These are phyloP conservation scores for Tulasnella sp. DNA, from an alignment of 768 basidiomycete species.

Conservation along the genomic window DNA sequence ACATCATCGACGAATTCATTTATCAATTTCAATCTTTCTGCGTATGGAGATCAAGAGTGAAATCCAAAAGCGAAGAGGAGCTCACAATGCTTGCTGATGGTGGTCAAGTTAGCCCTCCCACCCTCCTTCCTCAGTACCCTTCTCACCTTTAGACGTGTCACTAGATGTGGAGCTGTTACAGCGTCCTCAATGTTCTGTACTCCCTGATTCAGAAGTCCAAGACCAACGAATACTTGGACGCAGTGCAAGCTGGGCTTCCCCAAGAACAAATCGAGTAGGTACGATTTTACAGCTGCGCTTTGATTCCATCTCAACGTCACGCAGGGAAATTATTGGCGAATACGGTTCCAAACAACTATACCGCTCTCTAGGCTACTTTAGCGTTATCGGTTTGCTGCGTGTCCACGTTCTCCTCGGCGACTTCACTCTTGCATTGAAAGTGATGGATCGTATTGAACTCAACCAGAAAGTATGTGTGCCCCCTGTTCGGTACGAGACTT, in stretches of 20 bases:
- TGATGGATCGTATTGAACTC: conserved; percentile 88
- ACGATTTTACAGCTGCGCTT: not conserved
- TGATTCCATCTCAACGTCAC: not conserved
- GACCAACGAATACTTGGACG: conserved; percentile 84
- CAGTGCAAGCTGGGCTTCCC: conserved; percentile 66
- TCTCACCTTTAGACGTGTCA: not conserved
- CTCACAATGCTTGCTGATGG: conserved; percentile 67
- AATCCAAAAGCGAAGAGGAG: conserved; percentile 83
- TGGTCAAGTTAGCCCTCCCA: conserved; percentile 34
- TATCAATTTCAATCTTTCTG: conserved; percentile 98
- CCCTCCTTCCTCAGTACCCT: not conserved
- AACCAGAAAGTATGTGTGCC: conserved; percentile 57
- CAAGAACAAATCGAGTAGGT: conserved; percentile 75
- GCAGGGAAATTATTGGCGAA: conserved; percentile 75
- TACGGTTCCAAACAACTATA: conserved; percentile 85
- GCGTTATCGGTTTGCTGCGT: conserved; percentile 84
- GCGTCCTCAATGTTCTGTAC: conserved; percentile 94
- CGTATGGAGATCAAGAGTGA: conserved; percentile 75
- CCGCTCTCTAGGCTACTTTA: conserved; percentile 93
- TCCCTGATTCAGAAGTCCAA: conserved; percentile 95
- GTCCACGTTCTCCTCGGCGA: conserved; percentile 95
- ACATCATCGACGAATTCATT: conserved; percentile 93
- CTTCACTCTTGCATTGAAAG: conserved; percentile 85
- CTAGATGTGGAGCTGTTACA: conserved; percentile 95
- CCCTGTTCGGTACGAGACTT: not conserved